phyloP scores from a whole-genome alignment of 768 basidiomycete genomes.

The Boletus rufocinnamomeus region DNA sequence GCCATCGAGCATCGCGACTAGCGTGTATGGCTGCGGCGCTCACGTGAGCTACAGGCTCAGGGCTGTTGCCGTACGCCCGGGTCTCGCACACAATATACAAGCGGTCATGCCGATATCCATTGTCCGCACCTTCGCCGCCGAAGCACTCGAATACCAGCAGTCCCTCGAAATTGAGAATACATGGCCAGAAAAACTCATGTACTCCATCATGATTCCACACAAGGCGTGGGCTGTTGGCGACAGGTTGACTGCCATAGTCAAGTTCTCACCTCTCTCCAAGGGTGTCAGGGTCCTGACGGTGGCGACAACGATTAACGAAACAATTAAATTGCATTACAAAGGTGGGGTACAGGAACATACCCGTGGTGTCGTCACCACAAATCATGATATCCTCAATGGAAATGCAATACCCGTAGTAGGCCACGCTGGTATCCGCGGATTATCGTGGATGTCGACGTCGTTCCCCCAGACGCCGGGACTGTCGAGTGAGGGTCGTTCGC shows the following conservation, averaged over 20 bases:
- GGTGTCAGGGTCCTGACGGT: constrained; percentile 74
- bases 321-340: constrained; percentile 59
- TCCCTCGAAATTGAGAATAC: constrained; percentile 95
- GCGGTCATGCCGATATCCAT: constrained; percentile 62
- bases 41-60: constrained; percentile 87
- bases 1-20: constrained; percentile 72
- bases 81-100: constrained; percentile 70
- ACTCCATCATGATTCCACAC: constrained; percentile 89
- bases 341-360: constrained; percentile 60
- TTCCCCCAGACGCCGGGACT: constrained; percentile 17
- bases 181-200: constrained; percentile 98
- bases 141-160: constrained; percentile 94
- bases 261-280: constrained; percentile 85
- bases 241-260: constrained; percentile 74
- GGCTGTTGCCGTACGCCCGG: constrained; percentile 77
- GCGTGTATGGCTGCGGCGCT: constrained; percentile 51
- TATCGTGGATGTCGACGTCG: background rate
- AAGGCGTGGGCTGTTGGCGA: constrained; percentile 96
- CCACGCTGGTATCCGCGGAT: background rate
- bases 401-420: constrained; percentile 42
- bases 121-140: constrained; percentile 70
- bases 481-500: constrained; percentile 17
- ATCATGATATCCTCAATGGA: constrained; percentile 70
- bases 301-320: constrained; percentile 71
- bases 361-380: constrained; percentile 58